Base-by-base conservation (phyloP, 2,329 filamentous ascomycete species). In the Aspergillus quadrilineatus region DNA sequence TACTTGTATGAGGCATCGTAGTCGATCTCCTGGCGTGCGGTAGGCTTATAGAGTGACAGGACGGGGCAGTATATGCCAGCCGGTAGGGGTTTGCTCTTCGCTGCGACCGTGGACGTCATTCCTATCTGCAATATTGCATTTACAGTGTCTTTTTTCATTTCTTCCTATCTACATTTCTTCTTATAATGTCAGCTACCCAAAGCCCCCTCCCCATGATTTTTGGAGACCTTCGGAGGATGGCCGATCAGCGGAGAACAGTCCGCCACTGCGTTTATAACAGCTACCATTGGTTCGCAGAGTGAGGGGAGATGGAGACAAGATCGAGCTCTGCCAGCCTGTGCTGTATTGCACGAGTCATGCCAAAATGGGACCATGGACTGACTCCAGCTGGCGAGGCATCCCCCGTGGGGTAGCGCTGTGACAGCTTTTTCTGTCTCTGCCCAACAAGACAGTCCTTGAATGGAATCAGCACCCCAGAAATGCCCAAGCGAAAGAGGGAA, bases 11-110 rank as follows among this genome's bases (percentile, higher is more conserved):
- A 79, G 12, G 78, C 77, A 43, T 77, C 75, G 46, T 73, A 69
- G 59, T 81, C 75, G 28, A 80, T 69, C 30, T 74, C 67, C 58
- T 81, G 78, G 3, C 65, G 53, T 0, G 71, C 58, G 8, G 72
- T 72, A 46, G 72, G 62, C 52, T 77, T 75, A 67, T 79, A 81
- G 2, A 80, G 63, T 0, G 79, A 79, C 28, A 80, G 69, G 2
- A 80, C 77, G 0, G 79, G 79, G 30, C 75, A 77, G 62, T 78
- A 80, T 22, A 80, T 74, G 12, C 79, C 78, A 0, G 65, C 65
- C 0, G 78, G 77, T 2, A 80, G 67, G 4, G 72, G 70, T 45
- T 66, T 70, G 1, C 69, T 63, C 59, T 79, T 80, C 9, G 65
- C 29, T 10, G 71, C 63, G 30, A 75, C 70, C 1, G 54, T 69